Conservation (phyloP, 2,329 filamentous ascomycete species). For the Alternaria solani region DNA sequence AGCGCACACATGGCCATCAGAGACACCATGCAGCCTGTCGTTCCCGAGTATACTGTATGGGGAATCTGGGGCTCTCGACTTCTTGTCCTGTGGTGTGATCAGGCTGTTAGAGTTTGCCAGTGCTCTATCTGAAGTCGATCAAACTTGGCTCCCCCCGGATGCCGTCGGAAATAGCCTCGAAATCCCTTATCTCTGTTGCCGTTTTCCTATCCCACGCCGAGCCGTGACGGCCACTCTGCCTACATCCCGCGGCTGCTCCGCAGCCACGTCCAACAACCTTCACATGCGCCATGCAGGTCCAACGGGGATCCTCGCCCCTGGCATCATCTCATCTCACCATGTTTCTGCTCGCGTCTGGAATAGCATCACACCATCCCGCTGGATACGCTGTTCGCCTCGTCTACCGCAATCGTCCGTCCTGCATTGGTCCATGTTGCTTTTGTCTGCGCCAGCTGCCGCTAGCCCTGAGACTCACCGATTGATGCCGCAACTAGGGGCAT, state of each 20-base stretch:
- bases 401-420: slow-evolving; percentile 10
- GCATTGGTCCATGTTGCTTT: slow-evolving; percentile 17
- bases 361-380: slow-evolving; percentile 10
- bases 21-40: slow-evolving; percentile 10
- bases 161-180: not conserved
- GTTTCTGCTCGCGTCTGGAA: slow-evolving; percentile 4
- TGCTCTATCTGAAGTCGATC: not conserved
- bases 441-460: slow-evolving; percentile 1
- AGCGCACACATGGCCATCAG: slow-evolving; percentile 9
- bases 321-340: not conserved
- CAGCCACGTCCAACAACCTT: slow-evolving; percentile 7
- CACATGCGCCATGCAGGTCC: slow-evolving; percentile 5
- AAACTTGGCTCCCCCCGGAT: not conserved
- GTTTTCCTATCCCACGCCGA: slow-evolving; percentile 9
- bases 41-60: not conserved
- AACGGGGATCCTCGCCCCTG: slow-evolving; percentile 10
- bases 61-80: not conserved
- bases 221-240: slow-evolving; percentile 5
- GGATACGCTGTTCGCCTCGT: slow-evolving; percentile 10
- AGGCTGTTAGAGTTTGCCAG: not conserved
- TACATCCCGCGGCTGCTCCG: slow-evolving; percentile 11
- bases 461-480: slow-evolving; percentile 10
- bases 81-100: slow-evolving; percentile 1
- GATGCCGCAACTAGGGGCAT: not conserved
- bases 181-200: slow-evolving; percentile 5